Evolutionary conservation across 805 yeast genomes (phyloP), one percentile per base, ranked within the genome.

Genomic region (Kuraishia piskuri): DNA sequence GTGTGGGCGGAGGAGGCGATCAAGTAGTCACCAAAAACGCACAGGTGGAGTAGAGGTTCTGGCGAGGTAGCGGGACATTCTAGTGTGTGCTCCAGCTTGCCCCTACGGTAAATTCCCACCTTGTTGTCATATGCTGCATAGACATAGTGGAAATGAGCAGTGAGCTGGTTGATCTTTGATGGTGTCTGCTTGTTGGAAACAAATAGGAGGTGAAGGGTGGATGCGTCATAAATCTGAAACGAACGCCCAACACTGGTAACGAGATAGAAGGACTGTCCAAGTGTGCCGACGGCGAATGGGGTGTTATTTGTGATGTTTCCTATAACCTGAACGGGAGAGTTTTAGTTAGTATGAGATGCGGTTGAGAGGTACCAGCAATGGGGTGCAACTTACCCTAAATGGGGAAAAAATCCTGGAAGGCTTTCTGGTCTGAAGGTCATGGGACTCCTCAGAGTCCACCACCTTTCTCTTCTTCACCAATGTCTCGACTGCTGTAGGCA

Each of bases 181-280:
- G 84, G 77, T 0, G 96, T 86, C 65, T 88, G 92, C 21, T 78
- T 79, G 58, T 83, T 88, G 0, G 96, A 88, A 12, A 92, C 95
- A 68, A 94, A 92, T 22, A 92, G 71, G 57, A 92, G 72, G 59
- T 88, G 94, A 57, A 92, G 72, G 6, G 88, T 89, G 31, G 92
- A 82, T 61, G 88, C 96, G 71, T 94, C 99, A 63, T 88, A 94
- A 25, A 94, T 89, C 67, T 92, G 98, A 72, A 94, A 89, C 0
- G 92, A 78, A 52, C 83, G 77, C 2, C 97, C 98, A 22, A 94
- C 96, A 48, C 88, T 83, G 0, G 98, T 92, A 19, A 86, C 96
- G 45, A 90, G 81, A 62, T 91, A 87, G 62, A 87, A 91, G 1
- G 96, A 83, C 17, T 88, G 78, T 52, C 99, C 99, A 55, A 92